Conservation (phyloP, 352 stramenopile genomes). For the Aphanomyces cochlioides region DNA sequence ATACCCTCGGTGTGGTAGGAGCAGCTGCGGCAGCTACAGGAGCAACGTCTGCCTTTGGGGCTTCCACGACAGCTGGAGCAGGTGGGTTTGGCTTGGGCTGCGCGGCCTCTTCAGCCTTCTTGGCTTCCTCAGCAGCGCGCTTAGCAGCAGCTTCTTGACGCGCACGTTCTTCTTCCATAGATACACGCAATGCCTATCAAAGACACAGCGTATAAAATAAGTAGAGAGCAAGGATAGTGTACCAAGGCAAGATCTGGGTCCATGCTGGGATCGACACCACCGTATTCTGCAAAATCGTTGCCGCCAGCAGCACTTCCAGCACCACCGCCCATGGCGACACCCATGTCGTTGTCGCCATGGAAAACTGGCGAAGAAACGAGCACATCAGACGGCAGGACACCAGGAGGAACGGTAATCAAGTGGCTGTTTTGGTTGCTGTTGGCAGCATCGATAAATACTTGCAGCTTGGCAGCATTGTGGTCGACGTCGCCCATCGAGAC, state of each 20-base stretch:
- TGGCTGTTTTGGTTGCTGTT: conserved; percentile 95
- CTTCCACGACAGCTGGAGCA: conserved; percentile 31
- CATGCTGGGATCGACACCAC: conserved; percentile 97
- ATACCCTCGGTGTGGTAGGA: conserved; percentile 12
- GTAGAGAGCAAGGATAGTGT: conserved; percentile 16
- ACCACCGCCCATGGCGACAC: conserved; percentile 37
- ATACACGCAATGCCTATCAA: conserved; percentile 88
- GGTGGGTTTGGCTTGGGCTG: conserved; percentile 27
- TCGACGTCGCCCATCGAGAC: conserved; percentile 97
- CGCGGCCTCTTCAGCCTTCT: conserved; percentile 34
- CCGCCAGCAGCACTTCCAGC: conserved; percentile 34
- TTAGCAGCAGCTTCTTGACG: conserved; percentile 93
- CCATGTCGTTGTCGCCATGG: conserved; percentile 68
- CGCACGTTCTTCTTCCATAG: conserved; percentile 98
- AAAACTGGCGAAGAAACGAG: conserved; percentile 95
- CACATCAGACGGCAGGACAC: conserved; percentile 96
- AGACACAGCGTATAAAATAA: conserved; percentile 9
- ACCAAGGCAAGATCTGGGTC: conserved; percentile 98
- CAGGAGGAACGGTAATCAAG: conserved; percentile 94
- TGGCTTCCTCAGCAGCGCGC: conserved; percentile 70
- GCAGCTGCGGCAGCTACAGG: conserved; percentile 17
- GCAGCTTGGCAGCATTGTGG: conserved; percentile 80
- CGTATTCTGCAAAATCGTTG: conserved; percentile 91
- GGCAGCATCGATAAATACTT: conserved; percentile 88
- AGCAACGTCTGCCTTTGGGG: conserved; percentile 13